Evolutionary conservation across 371 early-diverging fungal genomes (phyloP), one percentile per base, ranked within the genome.

Genomic region (Haplosporangium sp.): DNA sequence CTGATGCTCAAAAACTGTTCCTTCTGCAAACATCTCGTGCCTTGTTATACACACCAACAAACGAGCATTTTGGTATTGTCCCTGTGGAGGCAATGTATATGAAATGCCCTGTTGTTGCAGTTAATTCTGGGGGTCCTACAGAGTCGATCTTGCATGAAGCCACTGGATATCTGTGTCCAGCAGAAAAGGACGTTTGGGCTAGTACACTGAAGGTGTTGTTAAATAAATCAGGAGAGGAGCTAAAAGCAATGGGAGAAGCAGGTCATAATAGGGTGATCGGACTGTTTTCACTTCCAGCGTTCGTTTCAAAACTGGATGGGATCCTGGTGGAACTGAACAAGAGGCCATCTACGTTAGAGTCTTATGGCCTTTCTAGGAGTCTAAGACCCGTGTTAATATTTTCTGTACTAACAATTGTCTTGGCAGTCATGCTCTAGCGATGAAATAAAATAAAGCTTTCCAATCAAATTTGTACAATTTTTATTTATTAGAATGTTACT

Each of bases 1-100:
- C 90, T 53, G 95, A 96, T 67, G 84, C 89, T 15, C 94, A 95
- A 82, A 90, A 96, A 19, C 87, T 92, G 3, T 92, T 82, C 62
- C 82, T 98, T 34, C 84, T 98, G n/a, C 70, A 85, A 2, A 67
- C 81, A 3, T 88, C 96, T 1, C 67, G 77, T 9, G 86, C 92
- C 3, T 84, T 96, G 37, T 73, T 98, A 1, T 98, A 98, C 85
- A 98, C 99, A 19, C 99, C 99, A 11, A 86, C 89, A 17, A 89
- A 94, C 76, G 99, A 98, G 82, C 98, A 98, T 77, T 96, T 98
- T 82, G 98, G 98, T 0, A 97, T 98, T 63, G 96, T 96, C 13
- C 99, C 99, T 4, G 90, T 98, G 0, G 99, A 98, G 76, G 95
- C 96, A 62, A 98, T 98, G 99, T 96, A 94, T 83, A 88, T 89